Conservation (phyloP, 306 rosid species). For the Gleditsia sinensis region DNA sequence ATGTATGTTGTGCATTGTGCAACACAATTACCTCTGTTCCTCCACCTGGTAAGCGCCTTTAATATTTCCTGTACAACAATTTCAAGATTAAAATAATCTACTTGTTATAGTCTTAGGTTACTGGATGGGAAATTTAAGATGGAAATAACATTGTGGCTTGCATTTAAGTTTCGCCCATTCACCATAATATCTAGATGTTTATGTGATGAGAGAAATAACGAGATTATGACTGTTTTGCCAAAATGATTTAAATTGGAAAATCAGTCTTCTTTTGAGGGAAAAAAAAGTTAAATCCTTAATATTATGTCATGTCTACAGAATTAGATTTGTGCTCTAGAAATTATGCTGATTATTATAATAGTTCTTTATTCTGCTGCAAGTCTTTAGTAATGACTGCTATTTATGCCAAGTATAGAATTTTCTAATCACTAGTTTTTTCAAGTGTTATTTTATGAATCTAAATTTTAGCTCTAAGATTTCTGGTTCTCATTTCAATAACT, state of each 20-base stretch:
- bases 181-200: not conserved
- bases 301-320: not conserved
- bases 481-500: not conserved
- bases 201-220: not conserved
- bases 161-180: not conserved
- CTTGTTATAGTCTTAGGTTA: not conserved
- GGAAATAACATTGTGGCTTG: not conserved
- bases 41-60: slow-evolving; percentile 65
- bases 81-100: slow-evolving; percentile 2
- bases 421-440: not conserved
- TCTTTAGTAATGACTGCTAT: not conserved
- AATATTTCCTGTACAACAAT: not conserved
- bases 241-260: not conserved
- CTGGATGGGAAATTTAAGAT: not conserved
- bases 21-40: slow-evolving; percentile 81
- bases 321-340: not conserved
- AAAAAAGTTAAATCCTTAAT: not conserved
- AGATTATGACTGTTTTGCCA: not conserved
- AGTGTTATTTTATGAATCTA: not conserved
- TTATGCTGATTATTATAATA: not conserved
- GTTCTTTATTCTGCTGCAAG: not conserved
- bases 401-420: not conserved
- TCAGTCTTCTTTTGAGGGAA: not conserved
- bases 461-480: not conserved
- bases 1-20: slow-evolving; percentile 96